phyloP scores from a whole-genome alignment of 139 green algal species.

The Ettlia oleoabundans region DNA sequence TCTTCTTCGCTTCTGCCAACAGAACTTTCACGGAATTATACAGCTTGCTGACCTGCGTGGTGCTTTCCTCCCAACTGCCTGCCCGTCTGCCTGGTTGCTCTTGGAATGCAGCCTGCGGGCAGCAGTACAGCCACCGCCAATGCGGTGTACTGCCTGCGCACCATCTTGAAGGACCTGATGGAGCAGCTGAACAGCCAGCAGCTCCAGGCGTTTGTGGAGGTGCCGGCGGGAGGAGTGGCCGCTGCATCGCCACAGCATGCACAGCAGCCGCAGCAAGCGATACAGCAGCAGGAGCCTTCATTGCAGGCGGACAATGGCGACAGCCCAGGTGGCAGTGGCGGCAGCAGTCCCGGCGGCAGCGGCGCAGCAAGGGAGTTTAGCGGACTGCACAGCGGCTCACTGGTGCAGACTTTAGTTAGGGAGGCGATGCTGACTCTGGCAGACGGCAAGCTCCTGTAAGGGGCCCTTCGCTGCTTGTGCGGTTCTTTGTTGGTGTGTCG shows the following conservation, averaged over 20 bases:
- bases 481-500: constrained; percentile 1
- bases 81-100: not conserved
- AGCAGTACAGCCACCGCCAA: constrained; percentile 62
- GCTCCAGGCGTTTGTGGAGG: constrained; percentile 51
- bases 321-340: not conserved
- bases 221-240: not conserved
- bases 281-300: not conserved
- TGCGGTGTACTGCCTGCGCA: constrained; percentile 62
- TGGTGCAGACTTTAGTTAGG: constrained; percentile 16
- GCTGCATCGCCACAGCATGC: not conserved
- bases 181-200: constrained; percentile 60
- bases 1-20: not conserved
- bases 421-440: constrained; percentile 11
- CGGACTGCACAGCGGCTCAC: constrained; percentile 24
- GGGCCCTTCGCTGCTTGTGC: constrained; percentile 54
- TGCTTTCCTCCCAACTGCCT: too few relatives aligned
- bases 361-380: constrained; percentile 13
- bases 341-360: not conserved
- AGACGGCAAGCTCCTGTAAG: constrained; percentile 10
- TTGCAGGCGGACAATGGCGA: not conserved
- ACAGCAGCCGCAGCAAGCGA: not conserved
- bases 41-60: not conserved
- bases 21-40: not conserved
- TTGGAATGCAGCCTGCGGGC: not conserved
- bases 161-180: constrained; percentile 71